Base-by-base conservation (phyloP, 2,329 filamentous ascomycete genomes). In the Phyllosticta citrichinensis region DNA sequence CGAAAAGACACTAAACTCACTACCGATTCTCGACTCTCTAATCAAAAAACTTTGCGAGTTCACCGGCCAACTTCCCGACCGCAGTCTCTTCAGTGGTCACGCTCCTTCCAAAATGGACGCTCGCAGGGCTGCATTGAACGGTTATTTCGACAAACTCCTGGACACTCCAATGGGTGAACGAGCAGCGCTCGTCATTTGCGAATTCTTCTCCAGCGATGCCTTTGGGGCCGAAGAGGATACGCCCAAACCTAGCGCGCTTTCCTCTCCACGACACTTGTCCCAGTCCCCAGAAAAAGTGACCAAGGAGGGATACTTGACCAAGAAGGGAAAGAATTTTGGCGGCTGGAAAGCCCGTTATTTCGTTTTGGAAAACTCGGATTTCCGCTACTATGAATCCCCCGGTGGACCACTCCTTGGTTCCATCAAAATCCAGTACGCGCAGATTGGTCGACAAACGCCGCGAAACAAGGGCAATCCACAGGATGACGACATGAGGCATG, bases 301-400 rank as follows among this genome's bases (percentile, higher is more conserved):
- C 62, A 91, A 90, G 69, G 92, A 87, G 70, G 94, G 94, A 9
- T 99, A 97, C 73, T 78, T 99, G 56, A 97, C 94, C 1, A 99
- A 99, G 77, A 85, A 89, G 66, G 94, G 94, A 56, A 99, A 99
- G 80, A 97, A 97, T 69, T 99, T 99, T 76, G 94, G 94, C 57
- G 94, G 94, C 56, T 99, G 94, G 94, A 99, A 99, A 75, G 92
- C 91, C 11, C 78, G 86, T 62, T 88, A 84, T 68, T 89, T 89
- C 68, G 80, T 87, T 14, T 77, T 89, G 3, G 83, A 89, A 66
- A 86, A 85, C 10, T 82, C 87, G 5, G 80, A 87, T 62, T 77
- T 99, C 68, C 91, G 88, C 68, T 99, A 99, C 72, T 97, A 89
- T 68, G 94, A 99, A 74, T 85, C 88, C 1, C 91, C 91, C 2